Conservation (phyloP, 805 yeast species). For the Candida krabiensis region DNA sequence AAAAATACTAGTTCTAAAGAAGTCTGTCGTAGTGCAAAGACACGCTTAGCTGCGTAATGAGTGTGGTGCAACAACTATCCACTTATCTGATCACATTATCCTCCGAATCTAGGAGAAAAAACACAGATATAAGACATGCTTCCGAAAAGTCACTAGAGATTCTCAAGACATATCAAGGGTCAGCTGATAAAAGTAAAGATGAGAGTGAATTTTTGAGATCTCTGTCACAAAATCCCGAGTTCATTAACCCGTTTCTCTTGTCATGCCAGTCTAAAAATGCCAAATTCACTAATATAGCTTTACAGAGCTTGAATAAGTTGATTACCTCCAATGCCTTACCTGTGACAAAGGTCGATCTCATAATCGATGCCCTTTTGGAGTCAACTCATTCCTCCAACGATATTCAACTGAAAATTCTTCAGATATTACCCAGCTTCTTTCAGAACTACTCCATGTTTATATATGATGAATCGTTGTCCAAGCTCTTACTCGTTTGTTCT, state of each 20-base stretch:
- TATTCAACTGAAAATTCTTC: slow-evolving; percentile 82
- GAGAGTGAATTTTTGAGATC: slow-evolving; percentile 16
- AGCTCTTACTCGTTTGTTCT: slow-evolving; percentile 67
- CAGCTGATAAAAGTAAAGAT: slow-evolving; percentile 12
- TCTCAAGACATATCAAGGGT: slow-evolving; percentile 34
- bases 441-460: slow-evolving; percentile 60
- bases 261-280: slow-evolving; percentile 76
- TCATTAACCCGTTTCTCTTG: slow-evolving; percentile 66
- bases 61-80: slow-evolving; percentile 47
- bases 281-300: slow-evolving; percentile 67
- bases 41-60: too few species aligned
- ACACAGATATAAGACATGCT: slow-evolving; percentile 62
- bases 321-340: slow-evolving; percentile 58
- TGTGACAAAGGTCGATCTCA: slow-evolving; percentile 45
- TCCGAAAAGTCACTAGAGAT: slow-evolving; percentile 52
- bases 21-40: too few species aligned
- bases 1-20: too few species aligned
- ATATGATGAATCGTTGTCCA: slow-evolving; percentile 54
- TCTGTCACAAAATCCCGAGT: slow-evolving; percentile 48
- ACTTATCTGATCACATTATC: slow-evolving; percentile 61
- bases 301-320: slow-evolving; percentile 68
- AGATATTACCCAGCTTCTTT: slow-evolving; percentile 73
- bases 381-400: slow-evolving; percentile 77
- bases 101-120: slow-evolving; percentile 70
- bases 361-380: slow-evolving; percentile 68